Base-by-base conservation (phyloP, 2,329 filamentous ascomycete genomes). In the Penicillium sp. region DNA sequence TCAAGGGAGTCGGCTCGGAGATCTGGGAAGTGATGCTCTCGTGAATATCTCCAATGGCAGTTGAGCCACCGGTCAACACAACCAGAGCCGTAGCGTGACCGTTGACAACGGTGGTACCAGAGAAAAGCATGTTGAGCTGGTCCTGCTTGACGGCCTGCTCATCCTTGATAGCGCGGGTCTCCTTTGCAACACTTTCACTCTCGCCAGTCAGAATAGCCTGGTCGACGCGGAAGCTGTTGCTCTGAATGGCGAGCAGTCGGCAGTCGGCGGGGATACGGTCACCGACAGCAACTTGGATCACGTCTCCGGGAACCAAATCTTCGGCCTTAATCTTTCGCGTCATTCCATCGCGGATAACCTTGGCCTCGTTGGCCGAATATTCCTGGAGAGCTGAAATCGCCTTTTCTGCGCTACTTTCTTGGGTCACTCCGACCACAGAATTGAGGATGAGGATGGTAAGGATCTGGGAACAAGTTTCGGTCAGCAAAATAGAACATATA, bases 21-120 rank as follows among this genome's bases (percentile, higher is more conserved):
- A 99, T 99, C 77, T 99, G 95, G 38, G 93, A 89, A 7, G 92
- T 93, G 73, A 99, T 99, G 81, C 93, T 97, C 78, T 97, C 94
- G 74, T 99, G 94, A 64, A 99, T 99, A 74, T 97, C 94, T 69
- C 94, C 94, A 77, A 99, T 99, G 38, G 94, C 94, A 27, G 94
- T 99, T 70, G 86, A 90, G 48, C 87, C 84, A 65, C 94, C 94
- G 19, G 94, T 99, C 71, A 96, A 78, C 62, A 92, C 93, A 27
- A 99, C 94, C 53, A 97, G 80, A 43, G 94, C 94, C 68, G 86
- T 93, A 50, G 94, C 95, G 74, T 93, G 91, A 61, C 94, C 94
- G 63, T 90, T 96, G 21, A 97, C 93, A 19, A 99, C 92, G 3
- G 94, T 97, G 6, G 95, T 99, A 69, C 95, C 95, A 1, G 95